Base-by-base conservation (phyloP, 345 rosid genomes). In the Linum usitatissimum region DNA sequence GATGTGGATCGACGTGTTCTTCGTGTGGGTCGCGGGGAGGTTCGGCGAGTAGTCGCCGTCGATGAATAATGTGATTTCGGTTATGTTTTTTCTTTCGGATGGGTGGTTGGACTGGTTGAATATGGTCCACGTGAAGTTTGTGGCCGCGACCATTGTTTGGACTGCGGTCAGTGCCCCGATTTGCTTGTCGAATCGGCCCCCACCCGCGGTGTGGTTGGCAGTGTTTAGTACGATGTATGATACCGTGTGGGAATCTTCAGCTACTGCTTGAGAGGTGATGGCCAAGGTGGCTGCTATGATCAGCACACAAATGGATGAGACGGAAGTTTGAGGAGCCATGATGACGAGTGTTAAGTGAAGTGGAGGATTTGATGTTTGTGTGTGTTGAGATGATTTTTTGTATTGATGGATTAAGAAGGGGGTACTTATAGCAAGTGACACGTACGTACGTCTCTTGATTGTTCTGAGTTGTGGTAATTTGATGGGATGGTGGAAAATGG, bases 1-100 rank as follows among this genome's bases (percentile, higher is more conserved):
- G 19, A 81, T 55, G n/a, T 78, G 81, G 28, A 78, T 78, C 62
- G 74, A 70, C 12, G 68, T 48, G 55, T 61, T 65, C 55, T 2
- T 9, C 0, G 85, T 17, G 18, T 64, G 69, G 0, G 76, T 79
- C 10, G 62, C 74, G 0, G 57, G 74, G 30, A 49, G 38, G 8
- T 34, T 34, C 38, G 5, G 6, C 8, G 4, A 3, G 28, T 23
- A 23, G 38, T 34, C 36, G 64, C 34, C 64, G 8, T 77, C 82
- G 60, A 75, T 64, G 62, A 77, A 59, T 38, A 75, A 6, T 31
- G 62, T 69, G 40, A 79, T 72, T 51, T 42, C 19, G 5, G 8
- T 51, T 5, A 75, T 59, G 30, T 18, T 1, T 55, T 75, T 79
- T 3, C 77, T 65, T 49, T 72, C 81, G 9, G 51, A 15, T 10